phyloP scores from a whole-genome alignment of 2,329 filamentous ascomycete species.

The Xylaria sp. region DNA sequence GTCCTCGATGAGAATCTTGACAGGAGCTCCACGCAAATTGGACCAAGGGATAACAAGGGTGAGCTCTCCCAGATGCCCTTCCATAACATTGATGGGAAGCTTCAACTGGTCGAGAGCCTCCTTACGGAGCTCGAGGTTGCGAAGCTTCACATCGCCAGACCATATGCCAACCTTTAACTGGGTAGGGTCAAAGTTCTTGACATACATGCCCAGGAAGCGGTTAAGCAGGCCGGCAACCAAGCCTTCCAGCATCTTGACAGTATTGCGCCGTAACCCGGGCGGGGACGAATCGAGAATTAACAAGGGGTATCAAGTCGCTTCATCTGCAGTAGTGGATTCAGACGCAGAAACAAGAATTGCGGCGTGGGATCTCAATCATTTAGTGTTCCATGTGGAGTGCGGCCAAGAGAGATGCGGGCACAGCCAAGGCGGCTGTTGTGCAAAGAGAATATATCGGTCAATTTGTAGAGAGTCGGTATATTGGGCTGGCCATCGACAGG shows the following conservation, averaged over 20 bases:
- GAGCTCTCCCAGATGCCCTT: slow-evolving; percentile 89
- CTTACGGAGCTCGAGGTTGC: slow-evolving; percentile 86
- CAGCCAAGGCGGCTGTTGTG: background rate
- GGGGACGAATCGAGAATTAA: slow-evolving; percentile 47
- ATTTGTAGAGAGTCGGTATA: background rate
- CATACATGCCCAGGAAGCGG: slow-evolving; percentile 99
- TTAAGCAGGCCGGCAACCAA: slow-evolving; percentile 96
- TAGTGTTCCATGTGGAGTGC: slow-evolving; percentile 3
- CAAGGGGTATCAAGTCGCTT: slow-evolving; percentile 28
- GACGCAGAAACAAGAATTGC: background rate
- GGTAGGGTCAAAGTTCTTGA: slow-evolving; percentile 98
- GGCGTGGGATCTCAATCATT: background rate
- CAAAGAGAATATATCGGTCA: slow-evolving; percentile 1
- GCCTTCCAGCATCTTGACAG: slow-evolving; percentile 86
- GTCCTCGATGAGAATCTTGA: slow-evolving; percentile 95
- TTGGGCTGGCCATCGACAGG: slow-evolving; percentile 1
- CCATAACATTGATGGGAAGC: slow-evolving; percentile 93
- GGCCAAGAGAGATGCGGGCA: slow-evolving; percentile 1
- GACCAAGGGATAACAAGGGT: slow-evolving; percentile 97
- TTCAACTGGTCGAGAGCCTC: slow-evolving; percentile 97
- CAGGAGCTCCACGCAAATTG: slow-evolving; percentile 89
- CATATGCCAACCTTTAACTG: slow-evolving; percentile 99
- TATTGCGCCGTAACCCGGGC: slow-evolving; percentile 72
- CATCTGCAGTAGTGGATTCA: slow-evolving; percentile 32
- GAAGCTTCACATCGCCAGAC: slow-evolving; percentile 96